These are phyloP conservation scores for Tylopilus orsonianus DNA, from an alignment of 1,284 basidiomycete species.

Conservation along the genomic window DNA sequence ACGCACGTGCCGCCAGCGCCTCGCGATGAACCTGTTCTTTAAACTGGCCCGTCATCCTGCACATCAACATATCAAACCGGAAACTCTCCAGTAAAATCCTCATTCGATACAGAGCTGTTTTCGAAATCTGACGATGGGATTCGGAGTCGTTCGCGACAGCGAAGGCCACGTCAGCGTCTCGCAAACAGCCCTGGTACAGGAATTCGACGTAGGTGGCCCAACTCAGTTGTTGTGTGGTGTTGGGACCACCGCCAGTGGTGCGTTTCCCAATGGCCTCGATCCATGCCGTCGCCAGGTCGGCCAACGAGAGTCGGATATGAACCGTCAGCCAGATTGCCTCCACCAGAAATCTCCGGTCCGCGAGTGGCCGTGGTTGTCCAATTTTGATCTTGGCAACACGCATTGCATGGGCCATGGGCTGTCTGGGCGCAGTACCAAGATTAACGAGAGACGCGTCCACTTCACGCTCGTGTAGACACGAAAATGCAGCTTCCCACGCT, in stretches of 20 bases:
- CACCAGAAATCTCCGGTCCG: constrained; percentile 45
- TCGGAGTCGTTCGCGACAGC: constrained; percentile 36
- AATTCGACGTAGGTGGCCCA: constrained; percentile 45
- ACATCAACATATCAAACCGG: constrained; percentile 33
- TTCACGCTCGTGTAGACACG: constrained; percentile 44
- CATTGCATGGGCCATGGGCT: constrained; percentile 43
- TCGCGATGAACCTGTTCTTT: constrained; percentile 7
- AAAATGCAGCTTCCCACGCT: constrained; percentile 49
- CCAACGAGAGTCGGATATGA: constrained; percentile 42
- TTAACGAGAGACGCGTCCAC: constrained; percentile 29
- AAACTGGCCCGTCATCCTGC: constrained; percentile 18
- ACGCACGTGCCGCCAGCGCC: constrained; percentile 12
- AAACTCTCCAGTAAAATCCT: constrained; percentile 37
- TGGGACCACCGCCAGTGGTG: constrained; percentile 1
- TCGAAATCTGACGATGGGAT: constrained; percentile 40
- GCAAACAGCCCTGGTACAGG: constrained; percentile 40
- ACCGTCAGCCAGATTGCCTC: constrained; percentile 48
- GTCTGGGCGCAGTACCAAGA: constrained; percentile 24
- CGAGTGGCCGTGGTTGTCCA: constrained; percentile 47
- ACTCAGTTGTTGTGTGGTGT: constrained; percentile 18
- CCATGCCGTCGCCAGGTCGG: constrained; percentile 33
- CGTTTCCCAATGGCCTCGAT: constrained; percentile 17
- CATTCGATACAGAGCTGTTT: constrained; percentile 38
- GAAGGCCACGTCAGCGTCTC: constrained; percentile 44
- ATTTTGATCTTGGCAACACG: constrained; percentile 41